Base-by-base conservation (phyloP, 805 yeast species). In the Saccharomycopsis schoenii region DNA sequence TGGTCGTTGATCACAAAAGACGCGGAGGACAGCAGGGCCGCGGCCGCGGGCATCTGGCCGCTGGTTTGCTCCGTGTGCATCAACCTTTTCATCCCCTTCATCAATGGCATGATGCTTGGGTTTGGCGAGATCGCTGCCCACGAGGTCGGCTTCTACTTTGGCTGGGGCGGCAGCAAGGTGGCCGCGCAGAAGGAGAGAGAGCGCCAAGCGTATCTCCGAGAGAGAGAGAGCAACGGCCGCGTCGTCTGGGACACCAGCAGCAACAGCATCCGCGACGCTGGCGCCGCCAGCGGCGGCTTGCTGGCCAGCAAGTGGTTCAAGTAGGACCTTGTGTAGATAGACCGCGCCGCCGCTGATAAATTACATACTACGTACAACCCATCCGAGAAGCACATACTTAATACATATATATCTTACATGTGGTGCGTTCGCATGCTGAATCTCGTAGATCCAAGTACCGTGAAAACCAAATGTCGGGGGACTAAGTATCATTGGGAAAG, bases 71-170 rank as follows among this genome's bases (percentile, higher is more conserved):
- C 79, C n/a, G 74, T 86, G 24, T 80, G 91, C 1, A 83, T 93
- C 64, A 93, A 93, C 67, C 73, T 93, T 66, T 70, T 91, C 1
- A 74, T 93, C 55, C 98, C 98, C 1, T 91, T 93, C 68, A 77
- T 93, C 66, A 93, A 93, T 68, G 98, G 98, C 9, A 76, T 93
- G 73, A 92, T 92, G 97, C 80, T 93, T 58, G 98, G 98, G 0
- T 90, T 93, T 71, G 98, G 98, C 1, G 98, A 93, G 75, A 84
- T 93, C 21, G 76, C 89, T 62, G 98, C 98, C 9, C 97, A 92
- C 70, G 97, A 93, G 68, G 74, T 93, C 50, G 96, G 97, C 5
- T 88, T 89, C 76, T 78, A 79, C 56, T 85, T 82, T 73, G 84
- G 89, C 55, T 88, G 94, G 88, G 69, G 77, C 24, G 90, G 87